phyloP scores from a whole-genome alignment of 1,284 basidiomycete species.

The Schizophyllum amplum region DNA sequence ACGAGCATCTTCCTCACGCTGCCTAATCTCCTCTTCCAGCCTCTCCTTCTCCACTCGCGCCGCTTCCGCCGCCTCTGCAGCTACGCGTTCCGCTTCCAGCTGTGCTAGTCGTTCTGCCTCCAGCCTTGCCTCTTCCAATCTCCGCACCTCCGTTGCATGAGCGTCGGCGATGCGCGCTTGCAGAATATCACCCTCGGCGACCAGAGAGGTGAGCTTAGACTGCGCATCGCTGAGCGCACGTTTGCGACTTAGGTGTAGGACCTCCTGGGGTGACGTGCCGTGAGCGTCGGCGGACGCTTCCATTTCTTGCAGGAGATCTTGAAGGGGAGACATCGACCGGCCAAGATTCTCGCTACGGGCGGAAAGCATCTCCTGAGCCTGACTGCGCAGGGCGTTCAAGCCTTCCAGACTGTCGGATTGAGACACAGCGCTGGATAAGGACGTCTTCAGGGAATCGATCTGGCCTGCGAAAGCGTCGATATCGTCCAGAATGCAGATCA shows the following conservation, averaged over 20 bases:
- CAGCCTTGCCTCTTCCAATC: slow-evolving; percentile 10
- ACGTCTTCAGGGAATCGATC: slow-evolving; percentile 20
- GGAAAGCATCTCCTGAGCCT: slow-evolving; percentile 30
- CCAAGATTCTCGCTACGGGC: slow-evolving; percentile 30
- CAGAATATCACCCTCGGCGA: slow-evolving; percentile 33
- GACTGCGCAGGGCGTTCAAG: slow-evolving; percentile 23
- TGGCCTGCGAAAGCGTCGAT: slow-evolving; percentile 32
- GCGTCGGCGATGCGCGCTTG: slow-evolving; percentile 27
- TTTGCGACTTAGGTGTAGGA: slow-evolving; percentile 37
- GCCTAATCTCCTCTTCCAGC: slow-evolving; percentile 20
- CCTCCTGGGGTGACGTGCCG: slow-evolving; percentile 33
- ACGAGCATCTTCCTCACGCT: slow-evolving; percentile 22
- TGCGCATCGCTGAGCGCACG: slow-evolving; percentile 42
- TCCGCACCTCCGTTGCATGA: slow-evolving; percentile 24
- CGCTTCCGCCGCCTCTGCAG: slow-evolving; percentile 25
- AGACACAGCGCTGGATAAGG: slow-evolving; percentile 2
- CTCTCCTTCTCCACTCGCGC: slow-evolving; percentile 26
- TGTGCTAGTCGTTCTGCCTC: slow-evolving; percentile 23
- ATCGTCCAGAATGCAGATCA: slow-evolving; percentile 27
- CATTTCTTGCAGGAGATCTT: slow-evolving; percentile 43
- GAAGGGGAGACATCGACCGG: slow-evolving; percentile 42
- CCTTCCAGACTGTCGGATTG: slow-evolving; percentile 15
- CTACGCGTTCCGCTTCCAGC: slow-evolving; percentile 20
- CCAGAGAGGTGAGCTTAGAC: slow-evolving; percentile 38
- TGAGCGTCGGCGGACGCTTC: slow-evolving; percentile 31